Conservation (phyloP, 768 basidiomycete genomes). For the Russula sp. region DNA sequence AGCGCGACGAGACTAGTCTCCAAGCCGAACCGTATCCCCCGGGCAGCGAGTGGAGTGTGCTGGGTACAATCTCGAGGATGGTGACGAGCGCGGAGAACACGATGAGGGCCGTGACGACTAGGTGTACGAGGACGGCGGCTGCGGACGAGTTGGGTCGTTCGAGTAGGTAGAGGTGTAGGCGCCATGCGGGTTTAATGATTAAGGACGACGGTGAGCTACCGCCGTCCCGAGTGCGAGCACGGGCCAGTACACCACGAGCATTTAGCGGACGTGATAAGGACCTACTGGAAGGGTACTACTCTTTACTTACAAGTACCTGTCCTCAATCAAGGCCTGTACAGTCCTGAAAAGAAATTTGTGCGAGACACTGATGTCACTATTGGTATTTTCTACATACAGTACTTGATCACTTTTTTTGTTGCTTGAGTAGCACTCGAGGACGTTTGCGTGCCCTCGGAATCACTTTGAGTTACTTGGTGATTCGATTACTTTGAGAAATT, state of each 20-base stretch:
- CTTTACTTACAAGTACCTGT: no score
- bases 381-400: no score
- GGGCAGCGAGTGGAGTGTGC: constrained; percentile 62
- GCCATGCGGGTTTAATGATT: constrained; percentile 46
- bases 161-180: constrained; percentile 64
- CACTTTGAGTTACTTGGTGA: no score
- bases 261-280: no score
- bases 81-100: constrained; percentile 72
- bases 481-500: no score
- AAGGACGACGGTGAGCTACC: neutral
- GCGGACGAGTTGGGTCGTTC: constrained; percentile 77
- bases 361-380: no score
- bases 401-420: no score
- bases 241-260: neutral
- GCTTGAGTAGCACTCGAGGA: no score
- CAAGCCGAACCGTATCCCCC: constrained; percentile 80
- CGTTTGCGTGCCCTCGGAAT: no score
- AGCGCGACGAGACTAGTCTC: constrained; percentile 82
- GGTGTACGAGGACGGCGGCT: constrained; percentile 73
- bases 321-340: no score
- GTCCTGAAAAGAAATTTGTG: no score
- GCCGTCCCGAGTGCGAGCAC: neutral
- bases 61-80: constrained; percentile 72
- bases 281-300: no score
- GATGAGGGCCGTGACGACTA: constrained; percentile 68